Evolutionary conservation across 345 rosid species (phyloP).

Genomic region (Nasturtium officinale): DNA sequence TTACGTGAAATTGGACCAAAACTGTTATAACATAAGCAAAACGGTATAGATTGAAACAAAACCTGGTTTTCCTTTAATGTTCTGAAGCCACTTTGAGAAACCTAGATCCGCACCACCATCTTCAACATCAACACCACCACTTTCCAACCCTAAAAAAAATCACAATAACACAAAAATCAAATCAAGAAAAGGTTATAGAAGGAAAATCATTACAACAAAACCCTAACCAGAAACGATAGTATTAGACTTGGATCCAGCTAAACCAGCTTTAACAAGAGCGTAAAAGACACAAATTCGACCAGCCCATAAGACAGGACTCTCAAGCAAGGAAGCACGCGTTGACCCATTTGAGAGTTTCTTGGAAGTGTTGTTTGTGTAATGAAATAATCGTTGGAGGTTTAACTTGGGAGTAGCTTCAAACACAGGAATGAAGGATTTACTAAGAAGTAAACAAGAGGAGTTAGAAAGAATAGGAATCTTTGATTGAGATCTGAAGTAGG

Average conservation of each 20-base stretch:
- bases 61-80: conserved; percentile 68
- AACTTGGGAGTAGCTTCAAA: conserved; percentile 23
- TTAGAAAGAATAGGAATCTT: conserved; percentile 23
- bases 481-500: conserved; percentile 38
- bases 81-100: conserved; percentile 75
- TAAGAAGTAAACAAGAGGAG: conserved; percentile 22
- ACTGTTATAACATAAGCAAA: not conserved
- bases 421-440: conserved; percentile 44
- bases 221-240: conserved; percentile 71
- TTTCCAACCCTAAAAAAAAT: conserved; percentile 50
- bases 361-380: not conserved
- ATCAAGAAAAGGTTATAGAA: not conserved
- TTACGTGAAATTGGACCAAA: not conserved
- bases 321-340: conserved; percentile 65
- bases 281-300: conserved; percentile 80
- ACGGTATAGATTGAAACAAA: conserved; percentile 11
- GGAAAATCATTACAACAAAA: not conserved
- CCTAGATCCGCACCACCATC: conserved; percentile 78
- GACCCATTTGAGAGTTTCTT: conserved; percentile 33
- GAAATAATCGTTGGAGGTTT: conserved; percentile 33
- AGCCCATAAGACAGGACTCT: conserved; percentile 80
- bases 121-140: conserved; percentile 43
- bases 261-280: conserved; percentile 76
- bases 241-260: conserved; percentile 83
- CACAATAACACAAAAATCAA: not conserved